Evolutionary conservation across 371 early-diverging fungal genomes (phyloP).

Genomic region (Mortierella sp.): DNA sequence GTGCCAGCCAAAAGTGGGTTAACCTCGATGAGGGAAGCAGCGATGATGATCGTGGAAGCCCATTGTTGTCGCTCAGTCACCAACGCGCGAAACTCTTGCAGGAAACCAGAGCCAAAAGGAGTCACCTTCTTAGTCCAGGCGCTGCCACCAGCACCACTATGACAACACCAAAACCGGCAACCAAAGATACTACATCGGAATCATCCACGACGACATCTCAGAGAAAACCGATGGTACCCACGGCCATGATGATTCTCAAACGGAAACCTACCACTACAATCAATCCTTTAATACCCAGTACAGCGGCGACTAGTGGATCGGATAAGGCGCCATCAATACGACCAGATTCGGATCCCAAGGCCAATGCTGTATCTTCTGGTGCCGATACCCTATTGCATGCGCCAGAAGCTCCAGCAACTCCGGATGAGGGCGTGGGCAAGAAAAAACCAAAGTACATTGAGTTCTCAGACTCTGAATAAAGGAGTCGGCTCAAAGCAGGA

Average conservation of each 20-base stretch:
- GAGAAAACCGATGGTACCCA: too few species aligned
- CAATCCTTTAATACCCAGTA: too few species aligned
- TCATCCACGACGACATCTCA: too few species aligned
- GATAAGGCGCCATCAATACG: neutral
- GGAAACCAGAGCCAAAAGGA: neutral
- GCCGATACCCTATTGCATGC: conserved; percentile 12
- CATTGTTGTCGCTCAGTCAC: conserved; percentile 20
- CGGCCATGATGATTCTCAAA: too few species aligned
- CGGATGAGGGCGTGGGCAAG: neutral
- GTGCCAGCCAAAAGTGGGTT: conserved; percentile 23
- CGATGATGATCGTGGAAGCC: conserved; percentile 8
- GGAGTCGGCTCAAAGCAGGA: too few species aligned
- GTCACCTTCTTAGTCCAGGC: too few species aligned
- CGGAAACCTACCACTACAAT: too few species aligned
- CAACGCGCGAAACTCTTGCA: conserved; percentile 36
- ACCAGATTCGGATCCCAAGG: neutral
- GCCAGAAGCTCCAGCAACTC: neutral
- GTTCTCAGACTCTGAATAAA: conserved; percentile 27
- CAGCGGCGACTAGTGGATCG: too few species aligned
- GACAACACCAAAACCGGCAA: too few species aligned
- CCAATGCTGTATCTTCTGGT: neutral
- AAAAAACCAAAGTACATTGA: conserved; percentile 25
- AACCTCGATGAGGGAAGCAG: conserved; percentile 20
- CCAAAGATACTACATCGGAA: too few species aligned
- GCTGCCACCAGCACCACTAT: too few species aligned